phyloP scores from a whole-genome alignment of 2,329 filamentous ascomycete species.

The Periconia sp. region DNA sequence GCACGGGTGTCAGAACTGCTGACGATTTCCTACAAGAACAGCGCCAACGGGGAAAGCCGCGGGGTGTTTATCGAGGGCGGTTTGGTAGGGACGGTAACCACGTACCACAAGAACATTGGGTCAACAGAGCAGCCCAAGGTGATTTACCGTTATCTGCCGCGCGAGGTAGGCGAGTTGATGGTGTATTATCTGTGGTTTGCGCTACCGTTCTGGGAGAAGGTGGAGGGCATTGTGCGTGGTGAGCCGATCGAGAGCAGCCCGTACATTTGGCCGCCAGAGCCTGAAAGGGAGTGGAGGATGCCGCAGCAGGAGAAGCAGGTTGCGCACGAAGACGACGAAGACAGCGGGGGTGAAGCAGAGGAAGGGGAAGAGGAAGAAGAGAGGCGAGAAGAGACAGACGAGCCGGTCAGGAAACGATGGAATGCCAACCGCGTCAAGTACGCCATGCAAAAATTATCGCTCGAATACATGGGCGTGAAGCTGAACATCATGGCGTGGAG shows the following conservation, averaged over 20 bases:
- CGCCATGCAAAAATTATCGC: neutral
- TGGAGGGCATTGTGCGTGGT: neutral
- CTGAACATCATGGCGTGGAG: neutral
- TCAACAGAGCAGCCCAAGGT: neutral
- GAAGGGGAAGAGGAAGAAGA: no score
- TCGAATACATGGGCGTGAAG: neutral
- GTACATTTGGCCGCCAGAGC: neutral
- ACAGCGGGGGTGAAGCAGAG: no score
- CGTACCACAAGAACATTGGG: conserved; percentile 8
- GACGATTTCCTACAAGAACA: conserved; percentile 4
- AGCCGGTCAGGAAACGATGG: neutral
- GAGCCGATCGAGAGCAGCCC: neutral
- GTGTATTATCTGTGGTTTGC: conserved; percentile 8
- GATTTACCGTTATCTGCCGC: conserved; percentile 3
- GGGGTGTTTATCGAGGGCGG: conserved; percentile 6
- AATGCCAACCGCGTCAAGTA: neutral
- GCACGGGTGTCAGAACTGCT: neutral
- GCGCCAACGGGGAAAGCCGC: neutral
- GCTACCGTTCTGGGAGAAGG: conserved; percentile 1
- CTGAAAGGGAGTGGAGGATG: neutral
- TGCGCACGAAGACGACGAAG: no score
- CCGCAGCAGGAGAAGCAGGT: no score
- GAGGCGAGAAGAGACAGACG: no score
- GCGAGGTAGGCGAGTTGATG: conserved; percentile 4
- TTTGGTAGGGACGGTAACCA: conserved; percentile 7